Evolutionary conservation across 164 flowering plant species (phyloP), one percentile per base, ranked within the genome.

Genomic region (Cinnamomum micranthum): DNA sequence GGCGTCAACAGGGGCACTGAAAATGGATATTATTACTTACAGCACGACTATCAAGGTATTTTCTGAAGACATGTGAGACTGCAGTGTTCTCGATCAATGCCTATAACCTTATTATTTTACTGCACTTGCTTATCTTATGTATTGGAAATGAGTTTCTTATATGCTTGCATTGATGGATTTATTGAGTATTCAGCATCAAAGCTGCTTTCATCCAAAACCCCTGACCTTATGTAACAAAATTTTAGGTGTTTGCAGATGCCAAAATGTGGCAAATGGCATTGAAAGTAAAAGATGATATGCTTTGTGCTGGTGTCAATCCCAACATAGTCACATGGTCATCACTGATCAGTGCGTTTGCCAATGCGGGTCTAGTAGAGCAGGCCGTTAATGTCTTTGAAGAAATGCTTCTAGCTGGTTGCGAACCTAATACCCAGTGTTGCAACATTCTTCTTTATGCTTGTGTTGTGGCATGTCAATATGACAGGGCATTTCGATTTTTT

Each of bases 21-120:
- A 88, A 72, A 77, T 94, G 81, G 97, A 94, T 81, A 87, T 90
- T 55, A 87, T 90, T 84, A 94, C 97, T 22, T 94, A 94, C 84
- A 89, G 97, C 85, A 94, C 97, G 35, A 89, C 91, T 23, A 84
- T 90, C 50, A 94, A 94, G 97, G 98, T 94, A 65, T 11, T n/a
- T 69, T 24, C 19, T 17, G 41, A 20, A 15, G 47, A 55, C 33
- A 25, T 23, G 2, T 65, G 41, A 23, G n/a, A 59, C 23, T 51
- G 64, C 35, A 17, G 19, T 13, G 15, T 67, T 33, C 67, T 64
- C 7, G 7, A 17, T 62, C 51, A 31, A 55, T 23, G 71, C 31
- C 19, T 71, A 58, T 12, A 2, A n/a, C 69, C 52, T 59, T 72
- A 41, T 31, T 64, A 47, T 73, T 64, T 50, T 24, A 67, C 41